Conservation (phyloP, 169 alveolate genomes). For the Plasmodium berghei region DNA sequence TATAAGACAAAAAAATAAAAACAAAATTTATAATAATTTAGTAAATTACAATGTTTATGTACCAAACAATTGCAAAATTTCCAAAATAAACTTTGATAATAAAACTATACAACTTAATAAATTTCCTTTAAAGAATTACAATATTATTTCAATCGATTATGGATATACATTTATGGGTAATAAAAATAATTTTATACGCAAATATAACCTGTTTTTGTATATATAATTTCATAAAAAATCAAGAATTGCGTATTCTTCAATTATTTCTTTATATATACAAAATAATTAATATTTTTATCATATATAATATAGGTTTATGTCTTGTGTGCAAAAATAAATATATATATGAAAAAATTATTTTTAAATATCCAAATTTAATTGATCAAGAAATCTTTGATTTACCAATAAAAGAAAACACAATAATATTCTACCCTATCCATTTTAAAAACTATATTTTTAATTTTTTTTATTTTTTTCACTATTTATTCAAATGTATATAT, state of each 20-base stretch:
- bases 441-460: constrained; percentile 34
- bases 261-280: neutral
- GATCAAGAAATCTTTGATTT: constrained; percentile 1
- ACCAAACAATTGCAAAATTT: constrained; percentile 21
- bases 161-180: constrained; percentile 73
- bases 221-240: neutral
- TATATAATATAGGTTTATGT: constrained; percentile 32
- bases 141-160: constrained; percentile 58
- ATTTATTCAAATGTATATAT: constrained; percentile 41
- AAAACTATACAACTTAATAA: constrained; percentile 11
- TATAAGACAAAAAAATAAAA: constrained; percentile 10
- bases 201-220: neutral
- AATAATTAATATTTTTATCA: too few species aligned
- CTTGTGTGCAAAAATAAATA: constrained; percentile 42
- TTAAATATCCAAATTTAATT: constrained; percentile 11
- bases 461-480: constrained; percentile 37
- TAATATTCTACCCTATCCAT: constrained; percentile 27
- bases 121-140: constrained; percentile 27
- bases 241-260: neutral
- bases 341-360: constrained; percentile 54
- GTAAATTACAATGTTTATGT: constrained; percentile 30
- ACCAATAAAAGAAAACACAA: constrained; percentile 38
- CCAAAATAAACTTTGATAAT: constrained; percentile 17
- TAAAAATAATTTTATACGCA: neutral
- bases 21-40: constrained; percentile 4